These are phyloP conservation scores for Hypomyces rosellus DNA, from an alignment of 2,329 filamentous ascomycete species.

Conservation along the genomic window DNA sequence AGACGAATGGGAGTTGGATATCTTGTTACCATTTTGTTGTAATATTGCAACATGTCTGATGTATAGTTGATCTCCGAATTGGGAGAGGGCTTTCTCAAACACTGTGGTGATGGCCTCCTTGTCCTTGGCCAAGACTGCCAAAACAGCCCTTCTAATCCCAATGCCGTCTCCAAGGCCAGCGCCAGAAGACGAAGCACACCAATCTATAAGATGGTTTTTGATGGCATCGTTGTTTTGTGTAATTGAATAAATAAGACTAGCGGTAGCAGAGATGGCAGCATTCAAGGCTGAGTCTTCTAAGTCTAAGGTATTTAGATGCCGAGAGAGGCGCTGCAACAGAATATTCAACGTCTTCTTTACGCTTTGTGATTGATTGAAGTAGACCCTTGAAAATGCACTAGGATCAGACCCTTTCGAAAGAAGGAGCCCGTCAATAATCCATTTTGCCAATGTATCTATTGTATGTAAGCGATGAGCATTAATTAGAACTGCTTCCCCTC, in stretches of 20 bases:
- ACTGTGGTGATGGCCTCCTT: constrained; percentile 47
- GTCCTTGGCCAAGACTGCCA: constrained; percentile 50
- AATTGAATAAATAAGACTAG: constrained; percentile 48
- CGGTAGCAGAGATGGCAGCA: constrained; percentile 48
- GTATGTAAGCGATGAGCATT: constrained; percentile 13
- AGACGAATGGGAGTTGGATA: background rate
- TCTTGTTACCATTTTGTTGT: constrained; percentile 71
- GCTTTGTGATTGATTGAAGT: constrained; percentile 21
- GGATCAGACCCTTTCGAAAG: constrained; percentile 21
- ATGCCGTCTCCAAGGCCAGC: constrained; percentile 58
- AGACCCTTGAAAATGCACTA: constrained; percentile 24
- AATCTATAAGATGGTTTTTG: constrained; percentile 52
- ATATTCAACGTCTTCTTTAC: constrained; percentile 21
- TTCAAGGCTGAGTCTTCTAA: constrained; percentile 25
- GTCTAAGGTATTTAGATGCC: constrained; percentile 32
- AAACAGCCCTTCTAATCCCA: constrained; percentile 60
- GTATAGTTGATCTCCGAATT: constrained; percentile 81
- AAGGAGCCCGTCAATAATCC: constrained; percentile 31
- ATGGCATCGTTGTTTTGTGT: constrained; percentile 41
- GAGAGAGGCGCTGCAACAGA: constrained; percentile 37
- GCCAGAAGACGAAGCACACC: constrained; percentile 59
- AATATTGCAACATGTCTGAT: constrained; percentile 79
- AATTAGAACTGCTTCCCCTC: constrained; percentile 6
- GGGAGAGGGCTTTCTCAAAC: constrained; percentile 61
- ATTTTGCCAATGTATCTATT: constrained; percentile 36